phyloP scores from a whole-genome alignment of 2,329 filamentous ascomycete genomes.

The Cordyceps fumosorosea region DNA sequence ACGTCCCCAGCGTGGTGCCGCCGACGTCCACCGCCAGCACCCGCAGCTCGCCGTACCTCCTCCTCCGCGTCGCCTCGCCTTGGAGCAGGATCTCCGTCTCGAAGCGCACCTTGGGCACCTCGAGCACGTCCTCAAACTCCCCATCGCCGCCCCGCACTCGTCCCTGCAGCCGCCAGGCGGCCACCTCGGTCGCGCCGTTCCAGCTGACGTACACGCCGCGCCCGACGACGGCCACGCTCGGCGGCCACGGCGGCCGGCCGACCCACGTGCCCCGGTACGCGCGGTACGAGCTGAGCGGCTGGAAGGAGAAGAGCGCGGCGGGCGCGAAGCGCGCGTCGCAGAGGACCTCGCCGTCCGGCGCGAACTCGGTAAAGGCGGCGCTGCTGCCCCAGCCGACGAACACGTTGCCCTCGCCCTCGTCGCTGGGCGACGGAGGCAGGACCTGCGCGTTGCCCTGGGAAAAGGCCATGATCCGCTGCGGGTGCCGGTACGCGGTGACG shows the following conservation, averaged over 20 bases:
- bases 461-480: slow-evolving; percentile 40
- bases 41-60: not conserved
- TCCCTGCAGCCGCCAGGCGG: slow-evolving; percentile 11
- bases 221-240: slow-evolving; percentile 4
- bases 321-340: slow-evolving; percentile 34
- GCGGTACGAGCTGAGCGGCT: slow-evolving; percentile 14
- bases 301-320: slow-evolving; percentile 10
- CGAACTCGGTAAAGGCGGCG: slow-evolving; percentile 39
- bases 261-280: slow-evolving; percentile 11
- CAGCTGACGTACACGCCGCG: slow-evolving; percentile 13
- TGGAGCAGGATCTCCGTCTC: not conserved
- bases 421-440: slow-evolving; percentile 29
- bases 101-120: slow-evolving; percentile 1
- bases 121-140: not conserved
- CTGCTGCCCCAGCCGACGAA: slow-evolving; percentile 50
- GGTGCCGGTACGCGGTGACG: slow-evolving; percentile 40
- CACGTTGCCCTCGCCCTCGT: slow-evolving; percentile 31
- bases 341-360: slow-evolving; percentile 36
- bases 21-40: not conserved
- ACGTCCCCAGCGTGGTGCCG: slow-evolving; percentile 7
- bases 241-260: slow-evolving; percentile 8
- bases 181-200: slow-evolving; percentile 16
- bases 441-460: slow-evolving; percentile 45
- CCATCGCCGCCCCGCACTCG: not conserved
- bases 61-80: not conserved